A percentile compares a stretch with the other conserved stretches of the same genome.
Evolutionary conservation across 805 yeast genomes (phyloP).

Genomic region (Myxozyma sirexii): DNA sequence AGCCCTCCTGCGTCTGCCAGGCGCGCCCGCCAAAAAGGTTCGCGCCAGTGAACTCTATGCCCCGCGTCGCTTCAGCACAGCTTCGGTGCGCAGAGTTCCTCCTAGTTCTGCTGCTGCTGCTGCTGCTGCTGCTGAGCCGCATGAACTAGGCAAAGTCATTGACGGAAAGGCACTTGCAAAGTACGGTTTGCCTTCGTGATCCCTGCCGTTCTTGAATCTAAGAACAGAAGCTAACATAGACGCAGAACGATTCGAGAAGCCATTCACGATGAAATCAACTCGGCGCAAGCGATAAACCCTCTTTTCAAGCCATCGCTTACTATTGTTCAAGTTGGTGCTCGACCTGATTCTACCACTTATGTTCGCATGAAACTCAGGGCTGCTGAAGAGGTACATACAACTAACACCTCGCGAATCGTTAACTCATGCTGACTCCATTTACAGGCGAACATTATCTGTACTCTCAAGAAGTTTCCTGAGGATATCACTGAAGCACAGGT

Average conservation of each 20-base stretch:
- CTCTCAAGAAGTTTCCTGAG: slow-evolving; percentile 65
- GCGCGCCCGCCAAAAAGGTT: background rate
- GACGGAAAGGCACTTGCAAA: slow-evolving; percentile 66
- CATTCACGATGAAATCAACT: slow-evolving; percentile 54
- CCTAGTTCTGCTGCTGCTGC: background rate
- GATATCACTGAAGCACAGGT: slow-evolving; percentile 61
- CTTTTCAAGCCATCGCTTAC: slow-evolving; percentile 72
- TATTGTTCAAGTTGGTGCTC: slow-evolving; percentile 84
- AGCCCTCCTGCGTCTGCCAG: background rate
- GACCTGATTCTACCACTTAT: slow-evolving; percentile 90
- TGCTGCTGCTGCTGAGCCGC: background rate
- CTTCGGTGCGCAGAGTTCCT: background rate
- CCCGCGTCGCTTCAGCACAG: background rate
- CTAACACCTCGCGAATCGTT: background rate
- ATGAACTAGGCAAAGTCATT: slow-evolving; percentile 43
- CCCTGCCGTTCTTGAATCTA: too few species aligned
- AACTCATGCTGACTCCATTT: background rate
- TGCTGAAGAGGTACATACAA: slow-evolving; percentile 57
- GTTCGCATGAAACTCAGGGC: slow-evolving; percentile 91
- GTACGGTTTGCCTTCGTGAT: slow-evolving; percentile 19
- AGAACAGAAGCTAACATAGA: background rate
- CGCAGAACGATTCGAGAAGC: slow-evolving; percentile 50
- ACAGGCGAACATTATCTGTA: slow-evolving; percentile 68
- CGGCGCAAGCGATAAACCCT: slow-evolving; percentile 48
- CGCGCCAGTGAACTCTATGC: background rate